Percentiles rank a stretch among this genome's conserved stretches.
Evolutionary conservation across 2,329 filamentous ascomycete genomes (phyloP).

Genomic region (Trichoderma afroharzianum): DNA sequence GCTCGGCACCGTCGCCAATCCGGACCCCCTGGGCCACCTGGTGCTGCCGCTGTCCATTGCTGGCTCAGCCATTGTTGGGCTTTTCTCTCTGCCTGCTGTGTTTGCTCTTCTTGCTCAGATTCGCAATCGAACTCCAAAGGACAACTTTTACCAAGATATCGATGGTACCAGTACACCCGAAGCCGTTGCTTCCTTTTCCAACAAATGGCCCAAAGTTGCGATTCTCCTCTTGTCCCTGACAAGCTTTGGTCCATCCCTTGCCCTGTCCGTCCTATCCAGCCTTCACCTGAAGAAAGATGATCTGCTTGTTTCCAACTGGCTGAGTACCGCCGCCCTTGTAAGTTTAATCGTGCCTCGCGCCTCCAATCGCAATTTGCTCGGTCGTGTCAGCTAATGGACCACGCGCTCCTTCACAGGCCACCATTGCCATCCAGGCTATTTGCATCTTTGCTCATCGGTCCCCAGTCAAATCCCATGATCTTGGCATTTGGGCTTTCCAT

Average conservation of each 20-base stretch:
- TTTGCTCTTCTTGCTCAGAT: constrained; percentile 34
- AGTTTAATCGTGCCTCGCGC: constrained; percentile 28
- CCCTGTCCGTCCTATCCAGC: constrained; percentile 52
- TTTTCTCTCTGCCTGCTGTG: constrained; percentile 38
- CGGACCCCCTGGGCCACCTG: constrained; percentile 1
- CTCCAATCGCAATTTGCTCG: not conserved
- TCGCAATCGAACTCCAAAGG: constrained; percentile 34
- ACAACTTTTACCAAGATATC: constrained; percentile 60
- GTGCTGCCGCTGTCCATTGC: constrained; percentile 30
- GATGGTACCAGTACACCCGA: constrained; percentile 67
- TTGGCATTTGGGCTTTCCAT: constrained; percentile 50
- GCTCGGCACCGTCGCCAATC: not conserved
- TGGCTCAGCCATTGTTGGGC: constrained; percentile 33
- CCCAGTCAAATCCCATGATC: constrained; percentile 49
- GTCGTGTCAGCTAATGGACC: not conserved
- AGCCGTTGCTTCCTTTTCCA: constrained; percentile 59
- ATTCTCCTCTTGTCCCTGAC: constrained; percentile 51
- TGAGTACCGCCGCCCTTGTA: constrained; percentile 61
- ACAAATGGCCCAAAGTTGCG: constrained; percentile 52
- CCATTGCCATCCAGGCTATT: constrained; percentile 51
- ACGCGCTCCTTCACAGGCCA: constrained; percentile 34
- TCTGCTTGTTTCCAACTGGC: constrained; percentile 54
- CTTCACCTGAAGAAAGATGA: constrained; percentile 34
- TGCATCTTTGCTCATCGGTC: constrained; percentile 47
- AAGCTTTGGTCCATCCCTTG: constrained; percentile 55